Percentiles rank a stretch among this genome's conserved stretches.
Conservation (phyloP, 1,139 yeast genomes). For the Blastobotrys aristatus region DNA sequence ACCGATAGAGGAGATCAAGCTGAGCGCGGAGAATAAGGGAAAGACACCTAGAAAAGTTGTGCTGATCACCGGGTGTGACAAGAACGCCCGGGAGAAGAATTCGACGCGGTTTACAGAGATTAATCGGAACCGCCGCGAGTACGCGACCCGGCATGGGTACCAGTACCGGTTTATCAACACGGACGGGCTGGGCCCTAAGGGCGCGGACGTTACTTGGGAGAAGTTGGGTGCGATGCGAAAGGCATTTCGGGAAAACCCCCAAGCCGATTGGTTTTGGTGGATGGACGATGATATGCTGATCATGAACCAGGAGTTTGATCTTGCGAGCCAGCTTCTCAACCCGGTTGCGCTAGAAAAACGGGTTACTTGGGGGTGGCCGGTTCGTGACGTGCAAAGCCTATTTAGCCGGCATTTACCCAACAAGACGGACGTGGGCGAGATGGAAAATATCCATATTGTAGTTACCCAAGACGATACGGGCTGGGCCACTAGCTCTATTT, state of each 20-base stretch:
- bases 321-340: constrained; percentile 31
- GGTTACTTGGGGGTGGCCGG: constrained; percentile 24
- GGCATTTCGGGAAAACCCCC: constrained; percentile 28
- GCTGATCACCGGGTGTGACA: constrained; percentile 31
- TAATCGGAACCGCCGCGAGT: constrained; percentile 31
- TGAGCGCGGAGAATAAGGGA: background rate
- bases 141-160: constrained; percentile 32
- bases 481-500: constrained; percentile 36
- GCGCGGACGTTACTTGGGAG: constrained; percentile 28
- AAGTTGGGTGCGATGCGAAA: constrained; percentile 32
- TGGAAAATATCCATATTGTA: constrained; percentile 24
- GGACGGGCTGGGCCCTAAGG: constrained; percentile 18
- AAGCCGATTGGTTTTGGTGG: constrained; percentile 37
- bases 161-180: constrained; percentile 29
- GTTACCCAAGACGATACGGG: constrained; percentile 30
- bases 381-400: constrained; percentile 20
- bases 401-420: constrained; percentile 19
- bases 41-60: constrained; percentile 22
- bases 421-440: constrained; percentile 19
- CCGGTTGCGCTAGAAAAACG: constrained; percentile 28
- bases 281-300: constrained; percentile 33
- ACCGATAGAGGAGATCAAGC: too few species aligned
- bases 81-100: constrained; percentile 18
- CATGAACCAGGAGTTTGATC: constrained; percentile 30
- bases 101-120: constrained; percentile 24